Base-by-base conservation (phyloP, 805 yeast genomes). In the Cyberlindnera nakhonratchasimensis region DNA sequence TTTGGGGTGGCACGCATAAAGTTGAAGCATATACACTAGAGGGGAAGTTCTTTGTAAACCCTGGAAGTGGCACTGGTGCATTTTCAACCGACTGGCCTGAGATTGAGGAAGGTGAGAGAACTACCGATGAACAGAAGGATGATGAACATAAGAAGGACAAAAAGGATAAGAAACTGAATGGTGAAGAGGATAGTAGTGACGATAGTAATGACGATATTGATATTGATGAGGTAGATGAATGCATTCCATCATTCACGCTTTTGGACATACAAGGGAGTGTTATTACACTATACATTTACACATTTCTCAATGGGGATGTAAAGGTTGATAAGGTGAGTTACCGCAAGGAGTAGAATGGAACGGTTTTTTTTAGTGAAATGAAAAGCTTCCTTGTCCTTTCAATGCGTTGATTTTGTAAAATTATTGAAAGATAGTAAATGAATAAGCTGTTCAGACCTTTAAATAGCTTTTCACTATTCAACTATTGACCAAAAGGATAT, bases 31-130 rank as follows among this genome's bases (percentile, higher is more conserved):
- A 89, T 57, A 86, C 93, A 9, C 67, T 90, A 44, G 98, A 89
- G 51, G 95, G 95, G 18, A 87, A 86, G 63, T 87, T 90, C 61
- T 93, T 93, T 57, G 75, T 93, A n/a, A 91, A 87, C 61, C 98
- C 99, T 0, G 99, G 99, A 0, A 84, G 95, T 58, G 95, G 95
- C 31, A 90, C 97, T 0, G 99, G 99, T 20, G 96, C 97, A 0
- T 79, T 75, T 51, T 74, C 75, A 32, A 74, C 85, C 24, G 82
- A 80, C 55, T 78, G 80, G 65, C 80, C 80, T 44, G 73, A 70
- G 2, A 79, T 74, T 16, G 81, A 74, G 3, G 71, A 72, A 3
- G 70, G 59, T 5, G 65, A 62, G 7, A 66, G 63, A 17, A 59
- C 38, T 9, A 66, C 58, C n/a, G 59, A 62, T 13, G 23, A 32